Conservation (phyloP, 108 stramenopile genomes). For the Hondaea fermentalgiana region DNA sequence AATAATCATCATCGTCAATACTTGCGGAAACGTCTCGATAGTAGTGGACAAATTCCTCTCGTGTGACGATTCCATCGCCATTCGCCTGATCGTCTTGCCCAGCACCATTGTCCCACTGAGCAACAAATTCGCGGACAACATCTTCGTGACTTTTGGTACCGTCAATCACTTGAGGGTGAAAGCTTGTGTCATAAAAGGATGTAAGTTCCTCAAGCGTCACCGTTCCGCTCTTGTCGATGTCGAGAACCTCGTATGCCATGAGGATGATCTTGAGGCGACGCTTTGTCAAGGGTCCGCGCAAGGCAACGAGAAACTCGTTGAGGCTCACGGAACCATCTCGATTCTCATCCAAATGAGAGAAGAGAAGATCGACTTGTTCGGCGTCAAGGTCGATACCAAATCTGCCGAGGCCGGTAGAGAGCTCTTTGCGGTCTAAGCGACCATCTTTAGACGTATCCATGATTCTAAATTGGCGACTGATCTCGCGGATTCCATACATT, state of each 20-base stretch:
- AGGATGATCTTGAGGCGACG: constrained; percentile 20
- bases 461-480: background rate
- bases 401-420: background rate
- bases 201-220: constrained; percentile 32
- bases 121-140: constrained; percentile 45
- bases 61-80: constrained; percentile 47
- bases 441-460: background rate
- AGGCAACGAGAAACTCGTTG: constrained; percentile 37
- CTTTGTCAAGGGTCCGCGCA: constrained; percentile 33
- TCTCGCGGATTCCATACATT: background rate
- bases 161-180: constrained; percentile 45
- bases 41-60: constrained; percentile 46
- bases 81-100: constrained; percentile 32
- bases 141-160: constrained; percentile 35
- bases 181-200: constrained; percentile 34
- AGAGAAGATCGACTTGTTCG: constrained; percentile 31
- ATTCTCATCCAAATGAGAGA: constrained; percentile 32
- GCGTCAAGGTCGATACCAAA: background rate
- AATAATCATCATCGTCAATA: constrained; percentile 54
- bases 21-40: constrained; percentile 45
- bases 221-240: constrained; percentile 33
- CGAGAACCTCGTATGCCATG: constrained; percentile 47
- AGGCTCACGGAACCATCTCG: constrained; percentile 29
- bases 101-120: constrained; percentile 4
- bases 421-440: background rate